A percentile compares a stretch with the other conserved stretches of the same genome.
Conservation (phyloP, 108 stramenopile species). For the Skeletonema potamos region DNA sequence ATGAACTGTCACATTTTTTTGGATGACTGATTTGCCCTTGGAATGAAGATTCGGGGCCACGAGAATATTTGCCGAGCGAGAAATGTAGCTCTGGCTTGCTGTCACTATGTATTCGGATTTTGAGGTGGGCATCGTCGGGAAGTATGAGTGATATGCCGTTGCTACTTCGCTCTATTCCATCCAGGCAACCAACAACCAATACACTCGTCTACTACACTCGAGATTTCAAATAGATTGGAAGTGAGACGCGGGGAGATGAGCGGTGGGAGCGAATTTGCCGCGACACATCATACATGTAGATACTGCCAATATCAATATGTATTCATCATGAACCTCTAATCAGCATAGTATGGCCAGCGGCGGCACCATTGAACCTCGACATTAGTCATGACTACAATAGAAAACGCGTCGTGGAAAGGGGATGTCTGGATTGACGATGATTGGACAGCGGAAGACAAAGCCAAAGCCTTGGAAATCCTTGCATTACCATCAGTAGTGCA, state of each 20-base stretch:
- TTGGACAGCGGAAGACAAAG: constrained; percentile 31
- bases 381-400: background rate
- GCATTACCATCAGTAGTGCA: background rate
- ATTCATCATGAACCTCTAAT: no score
- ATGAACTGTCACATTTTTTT: constrained; percentile 17
- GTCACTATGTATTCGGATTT: constrained; percentile 33
- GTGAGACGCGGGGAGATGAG: no score
- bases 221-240: no score
- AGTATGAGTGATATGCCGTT: no score
- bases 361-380: no score
- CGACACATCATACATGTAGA: no score
- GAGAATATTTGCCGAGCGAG: constrained; percentile 31
- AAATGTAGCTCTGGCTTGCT: constrained; percentile 44
- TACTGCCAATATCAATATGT: no score
- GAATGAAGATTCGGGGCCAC: constrained; percentile 23
- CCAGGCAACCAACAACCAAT: no score
- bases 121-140: background rate
- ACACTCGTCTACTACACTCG: no score
- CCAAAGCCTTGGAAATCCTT: background rate
- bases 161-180: no score
- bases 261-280: no score
- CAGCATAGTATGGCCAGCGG: no score
- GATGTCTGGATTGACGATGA: constrained; percentile 37
- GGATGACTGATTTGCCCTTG: constrained; percentile 40
- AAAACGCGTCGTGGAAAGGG: constrained; percentile 22